Evolutionary conservation across 179 eudicot genomes (phyloP), one percentile per base, ranked within the genome.

Genomic region (Corrigiola litoralis): DNA sequence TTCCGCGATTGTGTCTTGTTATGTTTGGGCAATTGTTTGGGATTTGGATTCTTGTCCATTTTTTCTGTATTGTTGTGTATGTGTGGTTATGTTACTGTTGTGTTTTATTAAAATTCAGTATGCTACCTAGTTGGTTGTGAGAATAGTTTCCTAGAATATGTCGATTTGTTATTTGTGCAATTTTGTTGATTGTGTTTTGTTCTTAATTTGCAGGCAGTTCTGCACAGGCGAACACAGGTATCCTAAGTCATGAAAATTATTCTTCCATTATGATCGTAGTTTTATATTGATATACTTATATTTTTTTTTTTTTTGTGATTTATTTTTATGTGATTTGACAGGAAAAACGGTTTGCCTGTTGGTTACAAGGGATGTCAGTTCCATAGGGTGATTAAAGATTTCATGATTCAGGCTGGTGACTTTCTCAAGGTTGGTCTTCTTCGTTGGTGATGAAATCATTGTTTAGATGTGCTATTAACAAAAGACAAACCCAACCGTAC

Each of bases 331-430:
- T 75, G 71, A 40, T 51, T 67, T 75, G 40, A 44, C 85, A 91
- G 97, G 82, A 91, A 89, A 77, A 88, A 84, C 63, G 97, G 97
- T 61, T 66, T 89, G 64, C 96, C 97, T 45, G 88, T 88, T 79
- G 97, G 97, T 58, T 91, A 84, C 84, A 91, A 91, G 80, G 91
- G 91, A 34, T 89, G 96, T 71, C 96, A 91, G 73, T 91, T 91
- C 68, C 97, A 91, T 68, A 79, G 97, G 72, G 94, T 91, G 51
- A 91, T 91, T 51, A 91, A 89, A 77, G 97, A 91, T 74, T 91
- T 91, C 67, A 91, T 89, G 97, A 86, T 91, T 61, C 97, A 91
- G 82, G 78, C 87, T 75, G 97, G 96, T 70, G 97, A 88, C 64
- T 91, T 91, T 77, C 41, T 86, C 49, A 91, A 91, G 97, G 97